Evolutionary conservation across 108 stramenopile genomes (phyloP).

Genomic region (Cyclotella kingstonii): DNA sequence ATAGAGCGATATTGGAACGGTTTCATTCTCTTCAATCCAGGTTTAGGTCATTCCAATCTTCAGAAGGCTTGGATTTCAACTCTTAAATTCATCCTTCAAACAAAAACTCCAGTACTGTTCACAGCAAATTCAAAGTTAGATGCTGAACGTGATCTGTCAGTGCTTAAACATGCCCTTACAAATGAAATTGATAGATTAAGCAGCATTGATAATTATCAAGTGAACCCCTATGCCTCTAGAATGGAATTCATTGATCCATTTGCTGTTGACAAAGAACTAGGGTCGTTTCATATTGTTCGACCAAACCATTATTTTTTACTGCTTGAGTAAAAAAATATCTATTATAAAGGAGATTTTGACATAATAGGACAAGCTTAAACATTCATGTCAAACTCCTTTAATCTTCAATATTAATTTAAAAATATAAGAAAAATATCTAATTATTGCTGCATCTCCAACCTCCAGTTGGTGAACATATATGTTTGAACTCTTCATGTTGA

Average conservation of each 20-base stretch:
- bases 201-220: conserved; percentile 23
- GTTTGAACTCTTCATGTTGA: too few species aligned
- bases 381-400: too few species aligned
- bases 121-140: conserved; percentile 77
- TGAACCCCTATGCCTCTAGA: conserved; percentile 71
- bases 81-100: conserved; percentile 43
- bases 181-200: background rate
- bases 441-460: too few species aligned
- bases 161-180: conserved; percentile 29
- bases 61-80: conserved; percentile 65
- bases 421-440: too few species aligned
- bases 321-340: too few species aligned
- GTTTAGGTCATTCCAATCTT: conserved; percentile 81
- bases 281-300: conserved; percentile 48
- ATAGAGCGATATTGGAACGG: conserved; percentile 47
- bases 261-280: background rate
- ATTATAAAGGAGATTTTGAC: too few species aligned
- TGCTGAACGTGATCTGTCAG: conserved; percentile 48
- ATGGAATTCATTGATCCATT: conserved; percentile 78
- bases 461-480: too few species aligned
- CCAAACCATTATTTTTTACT: conserved; percentile 79
- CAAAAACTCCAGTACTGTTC: conserved; percentile 51
- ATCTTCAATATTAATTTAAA: too few species aligned
- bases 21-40: conserved; percentile 84
- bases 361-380: too few species aligned